A percentile compares a stretch with the other conserved stretches of the same genome.
Conservation (phyloP, 331 rosid genomes). For the Rhamnella rubrinervis region DNA sequence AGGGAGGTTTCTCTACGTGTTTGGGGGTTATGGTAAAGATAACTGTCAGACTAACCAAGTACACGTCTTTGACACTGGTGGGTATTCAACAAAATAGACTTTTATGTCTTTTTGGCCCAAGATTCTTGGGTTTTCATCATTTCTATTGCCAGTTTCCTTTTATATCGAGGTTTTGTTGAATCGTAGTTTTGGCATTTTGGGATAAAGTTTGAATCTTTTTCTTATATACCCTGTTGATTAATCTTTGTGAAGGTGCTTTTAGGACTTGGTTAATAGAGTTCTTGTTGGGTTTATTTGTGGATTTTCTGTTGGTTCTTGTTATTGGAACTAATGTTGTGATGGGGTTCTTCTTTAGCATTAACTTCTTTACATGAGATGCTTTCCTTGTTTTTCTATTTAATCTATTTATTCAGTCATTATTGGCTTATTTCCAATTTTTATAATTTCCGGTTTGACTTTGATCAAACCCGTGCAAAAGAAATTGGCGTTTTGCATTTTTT, state of each 20-base stretch:
- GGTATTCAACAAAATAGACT: conserved; percentile 6
- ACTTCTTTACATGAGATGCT: conserved; percentile 12
- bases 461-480: not conserved
- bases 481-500: not conserved
- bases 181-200: conserved; percentile 28
- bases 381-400: not conserved
- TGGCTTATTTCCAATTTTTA: not conserved
- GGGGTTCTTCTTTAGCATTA: conserved; percentile 3
- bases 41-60: conserved; percentile 97
- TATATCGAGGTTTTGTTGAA: not conserved
- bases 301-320: not conserved
- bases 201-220: conserved; percentile 14
- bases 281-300: conserved; percentile 14
- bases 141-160: not conserved
- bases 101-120: not conserved
- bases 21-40: conserved; percentile 92
- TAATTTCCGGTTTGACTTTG: not conserved
- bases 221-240: not conserved
- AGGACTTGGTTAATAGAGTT: conserved; percentile 12
- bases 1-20: conserved; percentile 78
- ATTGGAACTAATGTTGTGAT: conserved; percentile 7
- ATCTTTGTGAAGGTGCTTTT: not conserved
- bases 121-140: not conserved
- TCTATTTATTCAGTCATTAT: not conserved
- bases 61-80: conserved; percentile 88